These are phyloP conservation scores for Taxillus chinensis DNA, from an alignment of 164 flowering plant species.

Conservation along the genomic window DNA sequence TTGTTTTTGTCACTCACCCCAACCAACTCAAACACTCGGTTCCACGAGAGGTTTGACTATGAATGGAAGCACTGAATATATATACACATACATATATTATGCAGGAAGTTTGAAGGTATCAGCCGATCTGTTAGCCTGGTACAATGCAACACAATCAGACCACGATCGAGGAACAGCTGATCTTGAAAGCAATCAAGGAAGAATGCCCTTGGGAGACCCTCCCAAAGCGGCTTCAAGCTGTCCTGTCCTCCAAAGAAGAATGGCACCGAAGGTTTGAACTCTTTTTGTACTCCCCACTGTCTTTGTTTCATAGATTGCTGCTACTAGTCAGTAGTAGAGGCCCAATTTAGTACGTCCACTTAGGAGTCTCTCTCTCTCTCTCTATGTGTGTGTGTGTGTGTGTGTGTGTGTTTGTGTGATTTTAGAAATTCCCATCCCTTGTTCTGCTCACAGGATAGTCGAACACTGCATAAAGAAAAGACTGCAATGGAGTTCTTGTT, in stretches of 20 bases:
- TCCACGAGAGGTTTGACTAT: background rate
- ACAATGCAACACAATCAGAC: slow-evolving; percentile 69
- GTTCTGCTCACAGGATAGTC: slow-evolving; percentile 42
- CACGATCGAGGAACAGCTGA: slow-evolving; percentile 86
- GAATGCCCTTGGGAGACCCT: slow-evolving; percentile 92
- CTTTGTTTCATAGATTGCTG: background rate
- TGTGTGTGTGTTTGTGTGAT: no score
- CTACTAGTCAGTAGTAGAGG: no score
- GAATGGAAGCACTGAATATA: background rate
- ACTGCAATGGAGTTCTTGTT: slow-evolving; percentile 78
- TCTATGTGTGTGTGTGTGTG: no score
- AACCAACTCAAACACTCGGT: no score
- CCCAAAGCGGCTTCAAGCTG: slow-evolving; percentile 85
- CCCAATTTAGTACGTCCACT: no score
- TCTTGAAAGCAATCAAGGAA: slow-evolving; percentile 80
- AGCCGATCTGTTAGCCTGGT: background rate
- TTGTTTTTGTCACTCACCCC: no score
- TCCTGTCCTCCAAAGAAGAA: slow-evolving; percentile 76
- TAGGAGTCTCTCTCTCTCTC: no score
- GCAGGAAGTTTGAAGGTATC: background rate
- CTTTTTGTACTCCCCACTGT: background rate
- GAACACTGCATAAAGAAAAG: slow-evolving; percentile 90
- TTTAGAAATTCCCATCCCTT: background rate
- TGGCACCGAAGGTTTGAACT: slow-evolving; percentile 77
- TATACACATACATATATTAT: background rate